A percentile compares a stretch with the other conserved stretches of the same genome.
Evolutionary conservation across 345 rosid genomes (phyloP).

Genomic region (Carallia pectinifolia): DNA sequence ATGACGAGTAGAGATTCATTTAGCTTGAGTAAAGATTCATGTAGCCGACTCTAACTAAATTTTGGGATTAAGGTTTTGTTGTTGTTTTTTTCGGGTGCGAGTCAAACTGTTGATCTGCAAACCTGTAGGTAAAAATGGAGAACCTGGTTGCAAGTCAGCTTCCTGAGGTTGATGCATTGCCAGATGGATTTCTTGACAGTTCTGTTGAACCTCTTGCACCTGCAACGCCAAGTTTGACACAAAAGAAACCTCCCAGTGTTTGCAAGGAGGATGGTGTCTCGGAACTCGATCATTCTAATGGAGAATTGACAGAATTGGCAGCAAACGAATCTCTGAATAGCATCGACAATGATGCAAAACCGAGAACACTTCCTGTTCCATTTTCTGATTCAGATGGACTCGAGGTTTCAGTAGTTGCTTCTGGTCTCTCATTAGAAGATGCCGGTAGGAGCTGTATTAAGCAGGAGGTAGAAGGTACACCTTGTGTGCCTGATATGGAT

Average conservation of each 20-base stretch:
- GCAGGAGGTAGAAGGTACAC: conserved; percentile 30
- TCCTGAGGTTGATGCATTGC: conserved; percentile 88
- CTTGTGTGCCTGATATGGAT: conserved; percentile 12
- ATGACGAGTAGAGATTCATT: no score
- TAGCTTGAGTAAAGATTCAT: no score
- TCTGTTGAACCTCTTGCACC: conserved; percentile 54
- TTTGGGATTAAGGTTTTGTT: no score
- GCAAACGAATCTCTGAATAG: conserved; percentile 22
- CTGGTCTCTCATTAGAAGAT: conserved; percentile 33
- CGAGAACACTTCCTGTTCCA: conserved; percentile 65
- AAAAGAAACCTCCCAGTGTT: conserved; percentile 38
- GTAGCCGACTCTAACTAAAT: no score
- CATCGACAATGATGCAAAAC: conserved; percentile 45
- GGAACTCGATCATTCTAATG: conserved; percentile 21
- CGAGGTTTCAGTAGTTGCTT: conserved; percentile 16
- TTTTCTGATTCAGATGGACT: conserved; percentile 48
- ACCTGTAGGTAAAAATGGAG: conserved; percentile 51
- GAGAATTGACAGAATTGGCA: conserved; percentile 10
- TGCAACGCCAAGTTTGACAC: conserved; percentile 40
- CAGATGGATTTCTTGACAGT: conserved; percentile 89
- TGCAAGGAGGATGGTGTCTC: conserved; percentile 29
- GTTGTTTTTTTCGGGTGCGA: no score
- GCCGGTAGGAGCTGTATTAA: conserved; percentile 25
- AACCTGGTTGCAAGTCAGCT: conserved; percentile 57
- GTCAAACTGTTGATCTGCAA: not conserved